phyloP scores from a whole-genome alignment of 2,329 filamentous ascomycete species.

The Fusarium temperatum region DNA sequence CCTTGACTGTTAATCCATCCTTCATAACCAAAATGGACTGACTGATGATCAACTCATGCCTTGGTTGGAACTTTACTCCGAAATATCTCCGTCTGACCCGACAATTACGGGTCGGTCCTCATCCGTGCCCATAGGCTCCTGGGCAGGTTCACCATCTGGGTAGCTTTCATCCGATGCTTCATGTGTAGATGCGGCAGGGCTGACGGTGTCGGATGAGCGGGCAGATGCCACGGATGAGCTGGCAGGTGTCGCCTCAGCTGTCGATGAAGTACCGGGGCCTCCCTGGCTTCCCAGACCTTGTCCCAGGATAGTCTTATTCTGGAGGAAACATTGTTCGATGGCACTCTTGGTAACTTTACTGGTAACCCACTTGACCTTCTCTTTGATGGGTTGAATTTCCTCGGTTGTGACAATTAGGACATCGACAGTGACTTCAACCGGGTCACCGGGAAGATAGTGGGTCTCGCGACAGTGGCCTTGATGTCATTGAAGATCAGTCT shows the following conservation, averaged over 20 bases:
- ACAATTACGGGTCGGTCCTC: fast-evolving
- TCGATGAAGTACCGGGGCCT: too few relatives aligned
- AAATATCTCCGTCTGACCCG: neutral
- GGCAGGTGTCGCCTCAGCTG: neutral
- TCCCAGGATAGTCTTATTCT: too few relatives aligned
- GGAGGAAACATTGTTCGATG: neutral
- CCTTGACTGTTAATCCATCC: fast-evolving
- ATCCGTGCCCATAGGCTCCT: fast-evolving
- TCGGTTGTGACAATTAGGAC: neutral
- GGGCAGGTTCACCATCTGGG: neutral
- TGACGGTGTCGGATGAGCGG: neutral
- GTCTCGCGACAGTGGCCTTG: neutral
- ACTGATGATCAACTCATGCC: neutral
- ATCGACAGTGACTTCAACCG: neutral
- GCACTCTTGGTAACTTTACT: fast-evolving
- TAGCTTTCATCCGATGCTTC: neutral
- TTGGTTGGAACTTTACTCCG: neutral
- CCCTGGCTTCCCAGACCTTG: too few relatives aligned
- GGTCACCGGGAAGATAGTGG: neutral
- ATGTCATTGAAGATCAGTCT: neutral
- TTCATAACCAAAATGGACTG: too few relatives aligned
- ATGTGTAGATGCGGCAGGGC: neutral
- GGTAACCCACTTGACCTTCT: too few relatives aligned
- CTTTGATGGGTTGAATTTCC: neutral
- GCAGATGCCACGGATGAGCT: neutral